These are phyloP conservation scores for Talaromyces stipitatus DNA, from an alignment of 495 filamentous ascomycete genomes.

Conservation along the genomic window DNA sequence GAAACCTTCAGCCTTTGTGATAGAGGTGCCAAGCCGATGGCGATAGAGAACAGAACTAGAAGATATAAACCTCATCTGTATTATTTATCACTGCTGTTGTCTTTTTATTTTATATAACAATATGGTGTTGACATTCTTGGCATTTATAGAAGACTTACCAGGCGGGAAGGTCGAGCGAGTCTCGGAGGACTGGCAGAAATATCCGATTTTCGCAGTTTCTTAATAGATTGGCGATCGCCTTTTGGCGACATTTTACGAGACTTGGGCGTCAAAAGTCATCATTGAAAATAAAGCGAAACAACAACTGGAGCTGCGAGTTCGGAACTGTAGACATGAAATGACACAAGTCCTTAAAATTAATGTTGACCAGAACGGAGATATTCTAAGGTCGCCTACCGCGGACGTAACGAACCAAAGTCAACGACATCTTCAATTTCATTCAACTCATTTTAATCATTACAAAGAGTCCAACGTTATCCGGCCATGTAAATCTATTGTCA, in stretches of 20 bases:
- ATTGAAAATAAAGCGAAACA: background rate
- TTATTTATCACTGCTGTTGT: background rate
- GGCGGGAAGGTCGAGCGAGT: background rate
- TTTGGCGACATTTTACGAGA: no score
- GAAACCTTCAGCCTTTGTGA: background rate
- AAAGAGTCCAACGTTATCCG: background rate
- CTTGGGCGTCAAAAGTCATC: no score
- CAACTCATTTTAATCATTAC: conserved; percentile 3
- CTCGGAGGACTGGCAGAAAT: background rate
- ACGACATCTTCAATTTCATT: background rate
- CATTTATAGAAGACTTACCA: background rate
- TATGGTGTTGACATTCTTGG: background rate
- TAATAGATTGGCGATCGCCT: no score
- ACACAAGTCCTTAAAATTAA: no score
- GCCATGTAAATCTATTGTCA: background rate
- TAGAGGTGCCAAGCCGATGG: background rate
- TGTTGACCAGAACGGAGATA: no score
- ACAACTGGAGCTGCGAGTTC: background rate
- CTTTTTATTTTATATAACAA: background rate
- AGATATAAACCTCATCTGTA: background rate
- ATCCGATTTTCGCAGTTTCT: background rate
- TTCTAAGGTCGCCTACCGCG: no score
- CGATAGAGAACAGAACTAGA: background rate
- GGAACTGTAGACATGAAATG: background rate
- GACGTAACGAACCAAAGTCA: no score